Percentiles rank a stretch among this genome's conserved stretches.
phyloP scores from a whole-genome alignment of 106 monocot genomes.

The Dendrobium chrysotoxum region DNA sequence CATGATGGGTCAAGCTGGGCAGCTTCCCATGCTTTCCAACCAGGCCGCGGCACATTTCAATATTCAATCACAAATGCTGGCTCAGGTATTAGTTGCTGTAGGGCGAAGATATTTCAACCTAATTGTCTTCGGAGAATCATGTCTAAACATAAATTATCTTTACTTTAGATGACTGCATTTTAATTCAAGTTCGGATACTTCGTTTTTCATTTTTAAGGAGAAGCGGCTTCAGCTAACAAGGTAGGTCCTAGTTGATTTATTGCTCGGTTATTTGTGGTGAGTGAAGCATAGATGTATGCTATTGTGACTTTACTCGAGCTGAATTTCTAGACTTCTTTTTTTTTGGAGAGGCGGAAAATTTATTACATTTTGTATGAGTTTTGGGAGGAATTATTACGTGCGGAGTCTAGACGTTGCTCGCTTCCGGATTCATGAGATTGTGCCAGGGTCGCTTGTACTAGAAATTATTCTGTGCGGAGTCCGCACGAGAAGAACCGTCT shows the following conservation, averaged over 20 bases:
- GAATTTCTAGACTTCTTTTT: no score
- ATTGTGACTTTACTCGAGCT: no score
- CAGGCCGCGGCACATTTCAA: constrained; percentile 62
- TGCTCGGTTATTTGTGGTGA: no score
- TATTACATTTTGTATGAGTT: not conserved
- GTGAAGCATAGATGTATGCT: no score
- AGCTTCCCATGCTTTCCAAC: constrained; percentile 58
- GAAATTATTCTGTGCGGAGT: no score
- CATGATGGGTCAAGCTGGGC: constrained; percentile 48
- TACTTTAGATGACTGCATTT: not conserved
- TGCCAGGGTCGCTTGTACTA: no score
- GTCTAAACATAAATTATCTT: not conserved
- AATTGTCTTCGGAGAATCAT: not conserved
- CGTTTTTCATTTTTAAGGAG: not conserved
- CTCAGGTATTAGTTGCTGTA: constrained; percentile 34
- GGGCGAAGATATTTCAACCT: not conserved
- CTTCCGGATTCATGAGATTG: no score
- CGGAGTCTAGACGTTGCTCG: no score
- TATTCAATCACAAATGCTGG: constrained; percentile 69
- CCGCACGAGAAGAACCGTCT: no score
- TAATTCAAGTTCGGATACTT: not conserved
- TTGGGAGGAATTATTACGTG: no score
- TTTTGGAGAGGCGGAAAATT: not conserved
- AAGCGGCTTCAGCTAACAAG: not conserved
- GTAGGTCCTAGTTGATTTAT: not conserved